A percentile compares a stretch with the other conserved stretches of the same genome.
phyloP scores from a whole-genome alignment of 1,139 yeast genomes.

The Candida sanyaensis region DNA sequence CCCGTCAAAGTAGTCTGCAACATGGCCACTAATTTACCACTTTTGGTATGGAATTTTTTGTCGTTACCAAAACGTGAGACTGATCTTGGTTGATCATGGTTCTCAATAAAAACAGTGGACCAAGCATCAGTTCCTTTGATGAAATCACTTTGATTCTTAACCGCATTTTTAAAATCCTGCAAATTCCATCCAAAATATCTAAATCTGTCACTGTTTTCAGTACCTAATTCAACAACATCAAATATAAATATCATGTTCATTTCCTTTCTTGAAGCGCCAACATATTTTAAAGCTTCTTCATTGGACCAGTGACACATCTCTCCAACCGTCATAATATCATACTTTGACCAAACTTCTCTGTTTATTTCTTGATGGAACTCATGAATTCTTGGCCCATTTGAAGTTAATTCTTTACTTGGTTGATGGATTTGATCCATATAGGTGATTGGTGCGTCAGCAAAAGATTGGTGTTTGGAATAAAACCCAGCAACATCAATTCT shows the following conservation, averaged over 20 bases:
- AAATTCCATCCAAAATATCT: slow-evolving; percentile 33
- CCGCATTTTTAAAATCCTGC: slow-evolving; percentile 45
- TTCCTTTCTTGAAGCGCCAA: slow-evolving; percentile 50
- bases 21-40: slow-evolving; percentile 52
- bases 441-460: slow-evolving; percentile 51
- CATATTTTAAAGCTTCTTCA: slow-evolving; percentile 47
- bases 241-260: slow-evolving; percentile 56
- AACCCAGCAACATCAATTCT: slow-evolving; percentile 57
- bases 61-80: slow-evolving; percentile 54
- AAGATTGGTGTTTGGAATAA: slow-evolving; percentile 50
- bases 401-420: slow-evolving; percentile 30
- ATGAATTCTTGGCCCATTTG: slow-evolving; percentile 56
- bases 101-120: slow-evolving; percentile 57
- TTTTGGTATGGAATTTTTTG: slow-evolving; percentile 31
- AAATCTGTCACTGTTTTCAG: slow-evolving; percentile 34
- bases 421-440: slow-evolving; percentile 44
- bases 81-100: slow-evolving; percentile 60
- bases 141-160: slow-evolving; percentile 36
- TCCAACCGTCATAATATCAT: slow-evolving; percentile 60
- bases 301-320: slow-evolving; percentile 50
- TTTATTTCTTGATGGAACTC: slow-evolving; percentile 59
- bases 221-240: slow-evolving; percentile 48
- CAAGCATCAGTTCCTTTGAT: slow-evolving; percentile 55
- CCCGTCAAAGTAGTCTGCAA: slow-evolving; percentile 53
- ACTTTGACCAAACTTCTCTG: slow-evolving; percentile 42